These are phyloP conservation scores for Fusarium buharicum DNA, from an alignment of 2,329 filamentous ascomycete genomes.

Conservation along the genomic window DNA sequence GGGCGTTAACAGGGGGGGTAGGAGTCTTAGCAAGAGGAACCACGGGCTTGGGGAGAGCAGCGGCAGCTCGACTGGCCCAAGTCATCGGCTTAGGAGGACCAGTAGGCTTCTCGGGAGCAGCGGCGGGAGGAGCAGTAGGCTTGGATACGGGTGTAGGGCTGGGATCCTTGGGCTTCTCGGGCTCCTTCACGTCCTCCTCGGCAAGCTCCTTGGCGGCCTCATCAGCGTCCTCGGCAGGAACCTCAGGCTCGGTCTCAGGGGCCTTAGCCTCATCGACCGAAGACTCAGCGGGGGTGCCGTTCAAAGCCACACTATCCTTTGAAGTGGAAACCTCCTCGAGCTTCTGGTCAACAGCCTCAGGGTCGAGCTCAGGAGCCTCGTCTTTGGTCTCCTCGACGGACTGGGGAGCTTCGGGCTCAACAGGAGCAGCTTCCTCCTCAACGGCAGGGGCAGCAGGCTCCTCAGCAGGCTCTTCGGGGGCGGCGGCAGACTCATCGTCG, in stretches of 20 bases:
- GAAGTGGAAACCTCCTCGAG: constrained; percentile 69
- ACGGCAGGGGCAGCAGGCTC: constrained; percentile 47
- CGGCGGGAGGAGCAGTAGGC: constrained; percentile 38
- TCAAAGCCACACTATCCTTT: constrained; percentile 50
- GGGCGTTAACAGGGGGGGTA: constrained; percentile 58
- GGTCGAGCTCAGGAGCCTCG: constrained; percentile 53
- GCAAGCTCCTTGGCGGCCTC: constrained; percentile 63
- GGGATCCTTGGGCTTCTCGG: constrained; percentile 75
- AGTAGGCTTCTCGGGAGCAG: constrained; percentile 59
- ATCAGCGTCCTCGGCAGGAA: constrained; percentile 55
- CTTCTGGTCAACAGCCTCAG: constrained; percentile 75
- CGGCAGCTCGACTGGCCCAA: constrained; percentile 77
- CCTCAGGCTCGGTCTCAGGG: constrained; percentile 52
- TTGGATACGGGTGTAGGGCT: constrained; percentile 62
- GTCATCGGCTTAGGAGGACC: constrained; percentile 70
- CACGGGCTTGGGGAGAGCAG: constrained; percentile 65
- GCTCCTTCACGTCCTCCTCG: constrained; percentile 66
- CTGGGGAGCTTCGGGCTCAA: constrained; percentile 48
- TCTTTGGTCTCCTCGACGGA: constrained; percentile 48
- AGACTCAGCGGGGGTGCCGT: constrained; percentile 49
- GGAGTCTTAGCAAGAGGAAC: constrained; percentile 68
- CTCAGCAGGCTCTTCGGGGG: constrained; percentile 50
- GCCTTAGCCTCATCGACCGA: constrained; percentile 53
- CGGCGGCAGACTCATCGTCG: constrained; percentile 71
- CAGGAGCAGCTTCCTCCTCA: constrained; percentile 46